Base-by-base conservation (phyloP, 768 basidiomycete genomes). In the Suillus clintonianus region DNA sequence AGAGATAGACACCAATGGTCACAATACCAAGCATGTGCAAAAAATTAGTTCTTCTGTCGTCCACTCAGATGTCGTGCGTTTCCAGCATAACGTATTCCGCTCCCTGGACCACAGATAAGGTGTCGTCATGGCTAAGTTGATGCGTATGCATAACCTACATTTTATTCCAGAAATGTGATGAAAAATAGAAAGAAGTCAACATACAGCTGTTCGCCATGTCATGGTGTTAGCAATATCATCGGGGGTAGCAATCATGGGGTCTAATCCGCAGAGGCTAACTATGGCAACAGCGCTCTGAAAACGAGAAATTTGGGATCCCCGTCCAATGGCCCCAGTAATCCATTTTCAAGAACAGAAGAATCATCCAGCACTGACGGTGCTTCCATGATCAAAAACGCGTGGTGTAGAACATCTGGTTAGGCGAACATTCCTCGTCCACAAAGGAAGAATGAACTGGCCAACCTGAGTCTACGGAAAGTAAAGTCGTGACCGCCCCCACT, bases 161-260 rank as follows among this genome's bases (percentile, higher is more conserved):
- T 55, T 51, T 36, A 55, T 22, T 10, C 24, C 22, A 56, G 15
- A 56, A 17, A 37, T 37, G 22, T 17, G 7, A 56, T 8, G 22
- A 17, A 55, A 56, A 24, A 14, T 8, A 37, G 34, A n/a, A n/a
- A 55, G 7, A 14, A 22, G 13, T 14, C 32, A 22, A n/a, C n/a
- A 34, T 14, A 54, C 34, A 36, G 34, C n/a, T n/a, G 4, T 36
- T 36, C 34, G 6, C n/a, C 34, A 54, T 32, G 32, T 3, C 47
- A 53, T 54, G n/a, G 34, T 6, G 5, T 36, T 5, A 22, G 53
- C 14, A 36, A 2, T 75, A 7, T 78, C 76, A 11, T 72, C 70
- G 24, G 72, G 62, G 10, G 78, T 80, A 30, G 78, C 67, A 13
- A 64, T 71, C 4, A 63, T 63, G 2, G 80, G 76, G 69, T 81